These are phyloP conservation scores for Apiospora pterosperma DNA, from an alignment of 2,329 filamentous ascomycete species.

Conservation along the genomic window DNA sequence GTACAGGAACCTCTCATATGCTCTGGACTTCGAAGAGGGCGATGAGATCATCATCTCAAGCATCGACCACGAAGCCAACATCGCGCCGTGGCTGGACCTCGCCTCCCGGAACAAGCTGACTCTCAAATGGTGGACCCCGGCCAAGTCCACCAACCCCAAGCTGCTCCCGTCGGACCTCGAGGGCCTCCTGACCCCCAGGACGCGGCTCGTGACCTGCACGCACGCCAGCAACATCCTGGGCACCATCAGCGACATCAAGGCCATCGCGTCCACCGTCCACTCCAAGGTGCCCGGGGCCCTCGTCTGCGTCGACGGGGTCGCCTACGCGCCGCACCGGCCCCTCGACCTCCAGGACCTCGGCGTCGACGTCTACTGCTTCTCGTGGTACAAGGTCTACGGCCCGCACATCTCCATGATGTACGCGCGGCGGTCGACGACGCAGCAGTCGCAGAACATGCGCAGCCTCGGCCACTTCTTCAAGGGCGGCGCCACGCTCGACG, in stretches of 20 bases:
- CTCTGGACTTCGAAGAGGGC: constrained; percentile 49
- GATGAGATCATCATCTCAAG: constrained; percentile 69
- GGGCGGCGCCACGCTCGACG: constrained; percentile 51
- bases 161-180: constrained; percentile 56
- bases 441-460: constrained; percentile 13
- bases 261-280: constrained; percentile 53
- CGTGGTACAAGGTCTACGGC: constrained; percentile 63
- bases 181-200: constrained; percentile 58
- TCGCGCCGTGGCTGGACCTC: constrained; percentile 69
- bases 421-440: constrained; percentile 44
- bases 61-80: constrained; percentile 76
- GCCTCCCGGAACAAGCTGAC: constrained; percentile 57
- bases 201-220: constrained; percentile 68
- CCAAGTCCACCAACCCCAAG: constrained; percentile 49
- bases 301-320: constrained; percentile 51
- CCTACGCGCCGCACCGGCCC: constrained; percentile 56
- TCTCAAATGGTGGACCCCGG: constrained; percentile 68
- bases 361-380: constrained; percentile 58
- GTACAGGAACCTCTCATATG: constrained; percentile 64
- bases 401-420: constrained; percentile 57
- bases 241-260: constrained; percentile 61
- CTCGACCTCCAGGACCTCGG: constrained; percentile 53
- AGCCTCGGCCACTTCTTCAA: constrained; percentile 66
- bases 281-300: constrained; percentile 21
- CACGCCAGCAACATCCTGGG: constrained; percentile 74